These are phyloP conservation scores for Flaveria trinervia DNA, from an alignment of 129 eudicot genomes.

Conservation along the genomic window DNA sequence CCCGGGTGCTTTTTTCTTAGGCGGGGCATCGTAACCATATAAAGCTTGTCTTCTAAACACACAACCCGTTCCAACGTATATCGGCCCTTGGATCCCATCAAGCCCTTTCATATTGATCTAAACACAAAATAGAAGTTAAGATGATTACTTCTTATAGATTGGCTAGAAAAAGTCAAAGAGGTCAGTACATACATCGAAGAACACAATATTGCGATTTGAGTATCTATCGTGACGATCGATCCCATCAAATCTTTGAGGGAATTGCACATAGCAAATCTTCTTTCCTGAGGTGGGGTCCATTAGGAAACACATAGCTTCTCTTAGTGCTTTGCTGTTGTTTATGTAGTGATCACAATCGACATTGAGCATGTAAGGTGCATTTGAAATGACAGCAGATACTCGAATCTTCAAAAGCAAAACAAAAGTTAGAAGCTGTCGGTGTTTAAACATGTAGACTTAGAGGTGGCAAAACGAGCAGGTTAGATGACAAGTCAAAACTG, in stretches of 20 bases:
- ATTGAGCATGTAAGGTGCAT: constrained; percentile 88
- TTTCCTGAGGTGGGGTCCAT: constrained; percentile 92
- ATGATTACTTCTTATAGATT: not conserved
- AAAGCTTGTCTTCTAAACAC: constrained; percentile 91
- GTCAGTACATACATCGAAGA: constrained; percentile 72
- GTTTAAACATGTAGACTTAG: not conserved
- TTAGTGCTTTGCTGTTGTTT: constrained; percentile 78
- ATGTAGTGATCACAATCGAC: constrained; percentile 97
- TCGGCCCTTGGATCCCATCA: constrained; percentile 95
- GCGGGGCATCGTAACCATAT: constrained; percentile 88
- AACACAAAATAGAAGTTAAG: not conserved
- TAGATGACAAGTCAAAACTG: no score
- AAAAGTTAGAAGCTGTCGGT: constrained; percentile 19
- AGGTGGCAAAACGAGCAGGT: no score
- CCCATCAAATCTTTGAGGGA: constrained; percentile 90
- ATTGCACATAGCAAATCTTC: constrained; percentile 84
- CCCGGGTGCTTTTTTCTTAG: constrained; percentile 82
- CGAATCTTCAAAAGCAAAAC: constrained; percentile 47
- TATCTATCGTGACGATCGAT: constrained; percentile 92
- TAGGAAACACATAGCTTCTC: constrained; percentile 94
- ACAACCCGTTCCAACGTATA: constrained; percentile 92
- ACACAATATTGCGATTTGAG: constrained; percentile 87
- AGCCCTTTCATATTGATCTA: constrained; percentile 95
- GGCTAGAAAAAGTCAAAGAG: constrained; percentile 11
- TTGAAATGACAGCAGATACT: constrained; percentile 82